Evolutionary conservation across 805 yeast genomes (phyloP), one percentile per base, ranked within the genome.

Genomic region (Cyberlindnera maritima): DNA sequence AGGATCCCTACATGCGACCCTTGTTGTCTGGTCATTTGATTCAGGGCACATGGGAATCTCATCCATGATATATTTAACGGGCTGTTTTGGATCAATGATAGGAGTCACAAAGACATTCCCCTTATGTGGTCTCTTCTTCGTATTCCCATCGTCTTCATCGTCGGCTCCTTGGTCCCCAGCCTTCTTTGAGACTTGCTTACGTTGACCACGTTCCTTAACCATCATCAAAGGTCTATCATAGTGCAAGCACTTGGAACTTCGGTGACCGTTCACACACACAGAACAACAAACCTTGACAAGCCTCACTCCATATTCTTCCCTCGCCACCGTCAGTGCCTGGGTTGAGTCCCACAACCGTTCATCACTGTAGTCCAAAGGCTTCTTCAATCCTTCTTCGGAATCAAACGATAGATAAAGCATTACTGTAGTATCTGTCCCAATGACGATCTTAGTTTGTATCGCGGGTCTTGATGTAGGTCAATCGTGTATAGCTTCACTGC

Each of bases 171-270:
- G 5, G 9, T 9, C 25, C 9, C 8, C 25, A 21, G 8, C 25
- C 9, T 9, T 21, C 9, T 21, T 21, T 21, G 25, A 6, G 25
- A 9, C 31, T 13, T 17, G n/a, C 10, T 12, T 19, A 23, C 32
- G 35, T 20, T 39, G 35, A 11, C 43, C 43, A 20, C 43, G 19
- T 11, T 39, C 43, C 18, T 39, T 39, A 4, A 39, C 21, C 36
- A 39, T 21, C n/a, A 39, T 28, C 9, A 39, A 29, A 15, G 43
- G 36, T 39, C 36, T 32, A 2, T 32, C 23, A 14, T 17, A 20
- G 31, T 39, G 43, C 13, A 32, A n/a, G 15, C 43, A 39, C 15
- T 8, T 19, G 6, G 12, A 4, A 12, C 26, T 39, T 21, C 43
- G 9, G 26, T 39, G 43, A 4, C 43, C 43, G 8, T 31, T 14